These are phyloP conservation scores for Colletotrichum eremochloae DNA, from an alignment of 2,329 filamentous ascomycete genomes.

Conservation along the genomic window DNA sequence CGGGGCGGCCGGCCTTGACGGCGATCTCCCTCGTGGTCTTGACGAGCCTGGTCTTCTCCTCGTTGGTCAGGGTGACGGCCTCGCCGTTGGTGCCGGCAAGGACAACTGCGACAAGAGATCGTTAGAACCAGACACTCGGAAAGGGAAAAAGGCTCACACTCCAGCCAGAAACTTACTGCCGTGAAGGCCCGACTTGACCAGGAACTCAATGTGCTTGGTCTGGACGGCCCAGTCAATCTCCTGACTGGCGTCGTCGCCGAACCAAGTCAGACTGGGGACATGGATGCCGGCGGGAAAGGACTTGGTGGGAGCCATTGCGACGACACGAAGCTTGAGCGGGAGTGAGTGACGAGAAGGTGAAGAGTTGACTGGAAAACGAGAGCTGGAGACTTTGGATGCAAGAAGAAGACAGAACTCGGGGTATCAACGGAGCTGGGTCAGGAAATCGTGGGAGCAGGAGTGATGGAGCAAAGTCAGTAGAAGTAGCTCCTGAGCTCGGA, in stretches of 20 bases:
- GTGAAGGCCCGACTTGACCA: conserved; percentile 66
- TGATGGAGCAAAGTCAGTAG: not conserved
- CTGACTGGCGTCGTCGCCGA: conserved; percentile 60
- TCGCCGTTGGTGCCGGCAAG: conserved; percentile 82
- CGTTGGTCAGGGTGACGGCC: conserved; percentile 75
- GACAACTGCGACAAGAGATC: conserved; percentile 59
- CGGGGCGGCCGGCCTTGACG: conserved; percentile 65
- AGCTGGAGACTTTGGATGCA: not conserved
- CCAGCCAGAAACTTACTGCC: conserved; percentile 52
- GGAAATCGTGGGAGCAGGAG: not conserved
- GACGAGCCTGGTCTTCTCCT: conserved; percentile 74
- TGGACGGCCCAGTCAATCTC: conserved; percentile 70
- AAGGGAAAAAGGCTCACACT: not conserved
- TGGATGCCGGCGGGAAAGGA: conserved; percentile 66
- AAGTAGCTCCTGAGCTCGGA: conserved; percentile 38
- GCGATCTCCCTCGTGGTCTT: conserved; percentile 71
- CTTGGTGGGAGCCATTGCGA: conserved; percentile 48
- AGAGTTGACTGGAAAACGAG: not conserved
- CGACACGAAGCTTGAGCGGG: conserved; percentile 47
- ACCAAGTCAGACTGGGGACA: conserved; percentile 69
- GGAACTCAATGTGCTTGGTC: conserved; percentile 65
- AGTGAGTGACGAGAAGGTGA: not conserved
- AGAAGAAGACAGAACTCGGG: not conserved
- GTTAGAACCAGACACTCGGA: not conserved
- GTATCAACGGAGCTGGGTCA: not conserved